Evolutionary conservation across 2,329 filamentous ascomycete genomes (phyloP), one percentile per base, ranked within the genome.

Genomic region (Calonectria leucothoes): DNA sequence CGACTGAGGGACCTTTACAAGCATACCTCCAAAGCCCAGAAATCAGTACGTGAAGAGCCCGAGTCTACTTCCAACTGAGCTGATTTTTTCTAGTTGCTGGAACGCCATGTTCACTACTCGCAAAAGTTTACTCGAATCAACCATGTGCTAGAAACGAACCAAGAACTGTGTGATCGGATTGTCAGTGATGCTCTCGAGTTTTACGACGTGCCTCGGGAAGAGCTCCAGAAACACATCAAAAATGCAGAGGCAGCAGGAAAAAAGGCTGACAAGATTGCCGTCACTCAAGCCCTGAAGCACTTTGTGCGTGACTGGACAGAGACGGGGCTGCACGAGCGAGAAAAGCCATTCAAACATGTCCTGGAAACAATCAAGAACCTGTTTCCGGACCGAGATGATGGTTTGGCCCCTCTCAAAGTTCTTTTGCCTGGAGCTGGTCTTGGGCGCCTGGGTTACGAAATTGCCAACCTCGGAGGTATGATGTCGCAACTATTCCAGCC

Each of bases 271-370:
- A 85, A 84, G 6, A 83, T 87, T 2, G 87, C 88, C 39, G 85
- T 90, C 0, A 85, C 86, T 0, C 90, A 91, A 75, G 85, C 88
- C 0, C 77, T 91, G 66, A 91, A 91, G 78, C 90, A 91, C 75
- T 88, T 88, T 71, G 88, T 91, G 3, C 84, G 90, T 6, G 90
- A 92, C 77, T 91, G 90, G 90, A 86, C 89, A 0, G 82, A 81
- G 0, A 85, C 88, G 17, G 90, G 89, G 0, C 71, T 75, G 0
- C 80, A 84, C 45, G 89, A 91, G 74, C 83, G 89, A 1, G 78
- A 85, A 0, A 83, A 84, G 0, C 83, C 85, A 0, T 88, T 88
- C 63, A 78, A 81, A 0, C 87, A 84, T 67, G 80, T 89, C 0
- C 67, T 85, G 4, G 67, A 77, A 7, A 84, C 83, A 0, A 69